phyloP scores from a whole-genome alignment of 768 basidiomycete genomes.

The Boletus rubropictus region DNA sequence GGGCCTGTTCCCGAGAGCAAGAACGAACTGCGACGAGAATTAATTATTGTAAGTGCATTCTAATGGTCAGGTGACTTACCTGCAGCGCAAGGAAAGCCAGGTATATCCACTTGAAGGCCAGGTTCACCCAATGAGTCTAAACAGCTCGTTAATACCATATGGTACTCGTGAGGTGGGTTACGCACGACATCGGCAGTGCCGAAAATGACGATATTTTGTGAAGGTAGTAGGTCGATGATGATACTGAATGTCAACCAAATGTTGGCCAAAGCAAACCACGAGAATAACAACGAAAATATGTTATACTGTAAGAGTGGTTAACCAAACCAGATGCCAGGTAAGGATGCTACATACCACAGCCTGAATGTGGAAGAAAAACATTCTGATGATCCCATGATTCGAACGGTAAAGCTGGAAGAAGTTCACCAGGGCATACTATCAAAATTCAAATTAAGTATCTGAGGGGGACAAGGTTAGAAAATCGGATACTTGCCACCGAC shows the following conservation, averaged over 20 bases:
- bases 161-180: constrained; percentile 4
- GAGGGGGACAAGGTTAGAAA: not conserved
- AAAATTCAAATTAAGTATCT: not conserved
- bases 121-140: constrained; percentile 83
- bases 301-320: constrained; percentile 56
- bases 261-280: constrained; percentile 91
- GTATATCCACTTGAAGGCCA: constrained; percentile 81
- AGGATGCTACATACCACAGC: constrained; percentile 56
- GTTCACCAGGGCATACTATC: constrained; percentile 84
- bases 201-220: constrained; percentile 52
- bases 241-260: constrained; percentile 95
- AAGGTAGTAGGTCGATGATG: constrained; percentile 81
- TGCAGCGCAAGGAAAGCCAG: constrained; percentile 79
- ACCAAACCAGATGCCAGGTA: not conserved
- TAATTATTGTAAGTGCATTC: not conserved
- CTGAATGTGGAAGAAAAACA: constrained; percentile 97
- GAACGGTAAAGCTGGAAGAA: constrained; percentile 87
- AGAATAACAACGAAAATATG: constrained; percentile 76
- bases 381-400: constrained; percentile 80
- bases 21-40: constrained; percentile 44
- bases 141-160: not conserved
- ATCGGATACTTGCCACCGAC: constrained; percentile 57
- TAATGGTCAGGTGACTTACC: constrained; percentile 26
- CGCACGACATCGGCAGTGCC: constrained; percentile 66
- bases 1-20: constrained; percentile 76